Evolutionary conservation across 495 filamentous ascomycete species (phyloP).

Genomic region (Margaritispora aquatica): DNA sequence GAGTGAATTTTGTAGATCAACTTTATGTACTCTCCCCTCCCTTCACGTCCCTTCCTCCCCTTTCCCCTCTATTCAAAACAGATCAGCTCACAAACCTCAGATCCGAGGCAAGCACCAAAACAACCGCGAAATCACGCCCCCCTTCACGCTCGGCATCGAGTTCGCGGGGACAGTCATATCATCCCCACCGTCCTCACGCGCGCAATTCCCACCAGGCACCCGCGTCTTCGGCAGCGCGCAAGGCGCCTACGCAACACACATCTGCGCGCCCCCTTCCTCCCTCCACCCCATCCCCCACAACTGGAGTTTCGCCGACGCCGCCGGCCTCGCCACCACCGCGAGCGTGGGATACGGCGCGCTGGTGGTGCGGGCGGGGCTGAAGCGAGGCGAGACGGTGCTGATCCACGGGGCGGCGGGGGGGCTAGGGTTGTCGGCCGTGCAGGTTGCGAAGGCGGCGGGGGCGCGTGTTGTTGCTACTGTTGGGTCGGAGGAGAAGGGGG

Average conservation of each 20-base stretch:
- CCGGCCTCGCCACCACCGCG: constrained; percentile 21
- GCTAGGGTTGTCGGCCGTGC: constrained; percentile 40
- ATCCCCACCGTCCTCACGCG: no score
- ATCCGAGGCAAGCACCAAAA: constrained; percentile 34
- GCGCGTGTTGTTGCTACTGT: constrained; percentile 77
- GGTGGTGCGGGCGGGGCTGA: constrained; percentile 50
- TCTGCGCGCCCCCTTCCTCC: constrained; percentile 10
- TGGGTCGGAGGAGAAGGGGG: constrained; percentile 56
- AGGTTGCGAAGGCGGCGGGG: constrained; percentile 79
- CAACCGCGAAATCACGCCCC: constrained; percentile 29
- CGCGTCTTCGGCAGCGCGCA: constrained; percentile 20
- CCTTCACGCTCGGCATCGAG: constrained; percentile 29
- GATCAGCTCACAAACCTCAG: constrained; percentile 9
- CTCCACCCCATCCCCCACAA: constrained; percentile 16
- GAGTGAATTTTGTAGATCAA: constrained; percentile 23
- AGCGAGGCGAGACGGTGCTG: constrained; percentile 42
- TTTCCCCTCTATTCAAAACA: not conserved
- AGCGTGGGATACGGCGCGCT: constrained; percentile 35
- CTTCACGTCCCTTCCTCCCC: not conserved
- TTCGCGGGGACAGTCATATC: constrained; percentile 27
- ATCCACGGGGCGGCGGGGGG: constrained; percentile 58
- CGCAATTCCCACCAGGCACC: no score
- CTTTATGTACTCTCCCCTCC: no score
- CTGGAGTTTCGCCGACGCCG: constrained; percentile 18
- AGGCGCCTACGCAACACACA: constrained; percentile 20